Base-by-base conservation (phyloP, 805 yeast species). In the Schizosaccharomyces lindneri region DNA sequence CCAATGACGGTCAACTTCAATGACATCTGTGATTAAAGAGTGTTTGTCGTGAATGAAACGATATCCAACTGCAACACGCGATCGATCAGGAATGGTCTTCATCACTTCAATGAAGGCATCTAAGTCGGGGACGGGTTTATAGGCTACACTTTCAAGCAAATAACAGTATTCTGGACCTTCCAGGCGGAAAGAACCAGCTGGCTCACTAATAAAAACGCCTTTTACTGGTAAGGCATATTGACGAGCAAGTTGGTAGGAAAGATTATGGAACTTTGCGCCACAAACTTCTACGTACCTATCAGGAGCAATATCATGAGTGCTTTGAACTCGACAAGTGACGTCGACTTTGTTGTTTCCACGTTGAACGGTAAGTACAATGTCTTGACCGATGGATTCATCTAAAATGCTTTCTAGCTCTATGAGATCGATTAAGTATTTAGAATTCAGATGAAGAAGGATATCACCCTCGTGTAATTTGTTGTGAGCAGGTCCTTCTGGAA, bases 191-290 rank as follows among this genome's bases (percentile, higher is more conserved):
- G 90, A 82, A 0, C 90, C 90, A 1, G 85, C 76, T 0, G 93
- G 86, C 66, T 83, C 80, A 66, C 84, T 83, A 51, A 86, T 76
- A 69, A 80, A 87, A 0, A 89, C 95, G 48, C 97, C 97, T 65
- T 74, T 78, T 1, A 85, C 93, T 0, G 95, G 93, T 39, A 88
- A 78, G 41, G 89, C 86, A 68, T 81, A 87, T 60, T 82, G 78
- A 68, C 95, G 79, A 1, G 96, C 96, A 73, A 88, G 76, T 71
- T 89, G 96, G 70, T 89, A 89, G 61, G 94, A 84, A 65, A 89
- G 72, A 61, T 85, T 83, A 68, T 88, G 87, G 72, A 88, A 87
- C 0, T 87, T 79, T 1, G 94, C 95, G 62, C 96, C 96, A 60
- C 85, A 83, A 6, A 85, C 90, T 62, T 83, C 84, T 4, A 89